Base-by-base conservation (phyloP, 352 stramenopile species). In the Globisporangium cylindrosporum region DNA sequence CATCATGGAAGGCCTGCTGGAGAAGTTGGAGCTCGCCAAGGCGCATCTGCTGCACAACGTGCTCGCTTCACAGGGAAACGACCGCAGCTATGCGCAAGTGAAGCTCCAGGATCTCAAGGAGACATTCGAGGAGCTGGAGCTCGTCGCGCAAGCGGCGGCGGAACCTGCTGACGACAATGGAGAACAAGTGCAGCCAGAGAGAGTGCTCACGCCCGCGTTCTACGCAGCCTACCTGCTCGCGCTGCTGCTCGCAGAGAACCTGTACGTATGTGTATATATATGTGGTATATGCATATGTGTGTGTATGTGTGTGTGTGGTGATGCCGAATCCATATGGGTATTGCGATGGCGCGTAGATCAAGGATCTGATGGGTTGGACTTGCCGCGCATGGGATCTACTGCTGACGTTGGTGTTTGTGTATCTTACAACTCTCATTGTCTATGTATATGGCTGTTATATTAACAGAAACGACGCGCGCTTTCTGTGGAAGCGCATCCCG, bases 401-500 rank as follows among this genome's bases (percentile, higher is more conserved):
- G 53, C 25, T 38, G 53, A 41, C 24, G 9, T 8, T 58, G 51
- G 8, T 59, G 24, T n/a, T 15, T 20, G 12, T 24, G 53, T 36
- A 48, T 48, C 41, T 48, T n/a, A 48, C 6, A 4, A 48, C 41
- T 49, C 43, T 49, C 43, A 7, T 22, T 22, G 15, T 38, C 4
- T 59, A 3, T 38, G 53, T 7, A 7, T 43, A 7, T n/a, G 25
- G 27, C 12, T 59, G 27, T 59, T 9, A 3, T 57, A 34, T 3
- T 29, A 29, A 20, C 27, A 86, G 74, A 38, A 89, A 91, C 46
- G 82, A 91, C 38, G 82, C 84, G 43, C 82, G 84, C 9, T 92
- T 92, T 53, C 70, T 92, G 66, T 92, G 84, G 84, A 91, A 91
- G 68, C 84, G 84, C 38, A 86, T 92, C 32, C 59, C 73, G 1